A percentile compares a stretch with the other conserved stretches of the same genome.
Evolutionary conservation across 169 alveolate species (phyloP).

Genomic region (Toxoplasma gondii): DNA sequence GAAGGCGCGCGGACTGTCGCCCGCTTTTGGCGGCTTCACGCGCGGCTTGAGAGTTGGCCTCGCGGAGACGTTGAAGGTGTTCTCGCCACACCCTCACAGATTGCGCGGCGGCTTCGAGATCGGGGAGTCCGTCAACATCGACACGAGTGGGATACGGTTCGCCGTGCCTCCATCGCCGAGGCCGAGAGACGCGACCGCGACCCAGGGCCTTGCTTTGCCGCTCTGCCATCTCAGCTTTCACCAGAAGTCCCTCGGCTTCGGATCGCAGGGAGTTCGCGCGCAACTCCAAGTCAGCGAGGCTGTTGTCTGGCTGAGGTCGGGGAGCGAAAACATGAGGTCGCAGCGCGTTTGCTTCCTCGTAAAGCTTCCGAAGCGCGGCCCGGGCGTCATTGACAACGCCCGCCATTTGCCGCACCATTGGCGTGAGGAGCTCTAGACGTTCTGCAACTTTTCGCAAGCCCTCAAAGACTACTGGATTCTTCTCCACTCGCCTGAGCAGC

Average conservation of each 20-base stretch:
- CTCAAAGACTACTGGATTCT: background rate
- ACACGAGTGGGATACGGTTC: too few species aligned
- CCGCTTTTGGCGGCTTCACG: too few species aligned
- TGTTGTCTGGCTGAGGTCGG: background rate
- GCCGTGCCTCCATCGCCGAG: too few species aligned
- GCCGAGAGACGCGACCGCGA: too few species aligned
- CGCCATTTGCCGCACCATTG: background rate
- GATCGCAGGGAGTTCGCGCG: background rate
- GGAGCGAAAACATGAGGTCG: background rate
- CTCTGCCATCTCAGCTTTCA: background rate
- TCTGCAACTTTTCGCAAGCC: background rate
- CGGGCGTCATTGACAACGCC: background rate
- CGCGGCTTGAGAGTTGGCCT: too few species aligned
- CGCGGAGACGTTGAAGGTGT: too few species aligned
- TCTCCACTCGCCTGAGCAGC: background rate
- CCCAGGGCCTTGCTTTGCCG: background rate
- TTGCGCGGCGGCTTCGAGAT: too few species aligned
- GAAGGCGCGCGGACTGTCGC: too few species aligned
- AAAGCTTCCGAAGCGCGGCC: background rate
- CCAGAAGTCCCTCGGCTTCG: background rate
- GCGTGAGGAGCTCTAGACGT: background rate
- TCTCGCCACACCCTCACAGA: too few species aligned
- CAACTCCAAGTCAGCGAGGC: background rate
- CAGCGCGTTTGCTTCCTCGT: background rate
- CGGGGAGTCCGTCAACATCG: too few species aligned